A percentile compares a stretch with the other conserved stretches of the same genome.
Evolutionary conservation across 2,329 filamentous ascomycete genomes (phyloP).

Genomic region (Fusarium decemcellulare): DNA sequence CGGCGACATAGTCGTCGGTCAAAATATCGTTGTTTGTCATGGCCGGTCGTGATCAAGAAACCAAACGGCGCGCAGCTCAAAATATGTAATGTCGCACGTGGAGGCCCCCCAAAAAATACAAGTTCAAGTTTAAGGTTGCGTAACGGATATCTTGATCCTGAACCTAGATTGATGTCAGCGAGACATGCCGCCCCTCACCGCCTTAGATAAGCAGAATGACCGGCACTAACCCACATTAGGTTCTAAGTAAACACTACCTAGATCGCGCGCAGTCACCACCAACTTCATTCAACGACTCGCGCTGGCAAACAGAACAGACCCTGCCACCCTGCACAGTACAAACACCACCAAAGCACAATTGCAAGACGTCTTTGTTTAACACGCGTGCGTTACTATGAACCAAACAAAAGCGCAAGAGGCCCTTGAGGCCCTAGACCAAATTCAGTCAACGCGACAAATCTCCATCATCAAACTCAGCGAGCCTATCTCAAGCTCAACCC

Average conservation of each 20-base stretch:
- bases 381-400: slow-evolving; percentile 44
- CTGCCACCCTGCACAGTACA: background rate
- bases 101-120: slow-evolving; percentile 19
- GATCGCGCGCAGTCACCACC: slow-evolving; percentile 16
- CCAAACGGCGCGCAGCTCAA: slow-evolving; percentile 4
- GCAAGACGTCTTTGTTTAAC: background rate
- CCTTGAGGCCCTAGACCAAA: slow-evolving; percentile 64
- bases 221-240: slow-evolving; percentile 48
- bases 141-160: background rate
- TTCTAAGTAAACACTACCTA: slow-evolving; percentile 57
- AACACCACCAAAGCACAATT: background rate
- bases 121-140: slow-evolving; percentile 13
- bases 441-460: slow-evolving; percentile 73
- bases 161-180: slow-evolving; percentile 31
- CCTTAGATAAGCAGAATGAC: slow-evolving; percentile 14
- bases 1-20: slow-evolving; percentile 85
- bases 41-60: background rate
- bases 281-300: slow-evolving; percentile 12
- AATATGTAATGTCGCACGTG: slow-evolving; percentile 4
- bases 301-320: slow-evolving; percentile 8
- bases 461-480: slow-evolving; percentile 85
- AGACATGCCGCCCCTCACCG: slow-evolving; percentile 40
- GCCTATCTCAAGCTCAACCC: slow-evolving; percentile 72
- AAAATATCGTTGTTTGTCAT: slow-evolving; percentile 67
- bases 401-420: slow-evolving; percentile 55